Base-by-base conservation (phyloP, 306 rosid species). In the Fagus sylvatica region DNA sequence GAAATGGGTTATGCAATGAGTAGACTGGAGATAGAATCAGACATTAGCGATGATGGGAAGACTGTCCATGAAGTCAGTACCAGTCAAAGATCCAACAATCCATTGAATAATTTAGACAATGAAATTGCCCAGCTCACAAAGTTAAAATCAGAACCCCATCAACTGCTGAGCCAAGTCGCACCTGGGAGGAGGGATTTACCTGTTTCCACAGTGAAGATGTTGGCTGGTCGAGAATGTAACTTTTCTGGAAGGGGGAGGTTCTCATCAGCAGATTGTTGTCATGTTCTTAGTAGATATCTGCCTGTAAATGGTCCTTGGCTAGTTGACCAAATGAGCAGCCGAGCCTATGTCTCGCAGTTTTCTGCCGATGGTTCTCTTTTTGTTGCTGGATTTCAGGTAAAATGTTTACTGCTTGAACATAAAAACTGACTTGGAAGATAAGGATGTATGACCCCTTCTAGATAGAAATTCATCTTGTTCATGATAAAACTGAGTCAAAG, bases 311-410 rank as follows among this genome's bases (percentile, higher is more conserved):
- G 97, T 81, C 97, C 97, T 12, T 88, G 91, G 91, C 92, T 82
- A 51, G 79, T 94, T 2, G 97, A 89, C 65, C 93, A 87, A 80
- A 81, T 85, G 95, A 67, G 82, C 55, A 87, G 91, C 78, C 91
- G 97, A 73, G 97, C 92, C 3, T 94, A 92, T 76, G 95, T 94
- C 76, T 92, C 98, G 22, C 97, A 94, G 88, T 94, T 94, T 88
- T 92, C 97, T 30, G 85, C 89, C 32, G 97, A 94, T 79, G 98
- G 98, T 81, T 92, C 97, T 74, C 91, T 94, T 53, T 89, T 92
- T 78, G 77, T 94, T 69, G 93, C 97, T 59, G 95, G 95, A 42
- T 94, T 90, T 85, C 98, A 94, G 97, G 98, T 92, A 84, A 75
- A 48, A 40, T 42, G 32, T 79, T 54, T 74, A 60, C 71, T 42